Evolutionary conservation across 495 filamentous ascomycete genomes (phyloP), one percentile per base, ranked within the genome.

Genomic region (Alectoria sarmentosa): DNA sequence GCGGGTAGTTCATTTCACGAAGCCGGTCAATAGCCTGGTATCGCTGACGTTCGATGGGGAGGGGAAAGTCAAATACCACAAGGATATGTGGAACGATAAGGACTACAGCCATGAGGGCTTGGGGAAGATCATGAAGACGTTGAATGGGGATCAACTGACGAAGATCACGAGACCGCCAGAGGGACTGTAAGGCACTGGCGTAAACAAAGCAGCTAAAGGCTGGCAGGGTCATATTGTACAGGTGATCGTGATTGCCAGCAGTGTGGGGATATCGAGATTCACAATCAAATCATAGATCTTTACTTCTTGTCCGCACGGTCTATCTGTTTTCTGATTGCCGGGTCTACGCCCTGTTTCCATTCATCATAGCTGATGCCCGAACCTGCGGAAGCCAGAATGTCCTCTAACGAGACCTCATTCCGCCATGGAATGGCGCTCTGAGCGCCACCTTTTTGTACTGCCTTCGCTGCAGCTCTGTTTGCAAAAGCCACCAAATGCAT

Each of bases 341-440:
- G 28, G 34, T 30, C 39, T 19, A 30, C 32, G 17, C 63, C 52
- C 26, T 21, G 11, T 23, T 37, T 37, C 63, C 63, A 65, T 32
- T 59, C 42, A 7, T 60, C 63, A 41, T 60, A 65, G 34, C 30
- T 60, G n/a, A 39, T 41, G 34, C 56, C 56, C 26, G 26, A 17
- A 15, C 26, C 37, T 26, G 11, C 26, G 15, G 7, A 34, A 34
- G 15, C 17, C 52, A 1, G 4, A 23, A 10, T 34, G 37, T 13
- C 9, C 19, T 34, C 41, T 21, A 54, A 58, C 32, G 41, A 17
- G 13, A 70, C 65, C 76, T 98, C 93, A 74, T 90, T 84, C 62
- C 84, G 82, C 87, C 88, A 96, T 0, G 93, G 93, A 77, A 98
- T 96, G 56, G 89, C 87, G 58, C 82, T 84, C 83, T 91, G 89